Evolutionary conservation across 495 filamentous ascomycete genomes (phyloP), one percentile per base, ranked within the genome.

Genomic region (Stereocaulon alpinum): DNA sequence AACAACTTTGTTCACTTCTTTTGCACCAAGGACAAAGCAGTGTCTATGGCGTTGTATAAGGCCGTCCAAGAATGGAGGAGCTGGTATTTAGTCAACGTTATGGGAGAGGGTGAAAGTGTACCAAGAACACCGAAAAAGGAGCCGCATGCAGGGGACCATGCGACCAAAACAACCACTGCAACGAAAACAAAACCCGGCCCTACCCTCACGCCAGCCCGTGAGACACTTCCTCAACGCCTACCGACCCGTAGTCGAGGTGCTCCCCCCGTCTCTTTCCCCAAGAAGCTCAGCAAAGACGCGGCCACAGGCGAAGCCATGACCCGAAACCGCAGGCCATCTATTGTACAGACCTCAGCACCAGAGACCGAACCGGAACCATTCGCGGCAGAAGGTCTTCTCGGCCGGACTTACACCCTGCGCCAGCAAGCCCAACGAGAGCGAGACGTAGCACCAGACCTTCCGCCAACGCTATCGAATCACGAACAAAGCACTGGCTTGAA

Each of bases 1-100:
- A 82, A 87, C 27, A 90, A 91, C 58, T 98, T 88, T 69, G 84
- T 94, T 12, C 92, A 97, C 62, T 96, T 91, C 70, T 95, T 98
- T 72, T 82, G 82, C 44, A 90, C 85, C 9, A 87, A 87, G 18
- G 87, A 95, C 62, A 74, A 76, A 15, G 64, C 74, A 2, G 68
- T 86, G 6, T 87, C 86, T 2, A 75, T 78, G 24, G 72, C 76
- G 30, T 96, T 88, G 75, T 85, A 87, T 67, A 72, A 76, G 34
- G 75, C 78, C 5, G 77, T 94, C 3, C 87, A 93, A 61, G 72
- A 74, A 47, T 96, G 89, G 92, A 76, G 93, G 58, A 91, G 87
- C 70, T 89, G 91, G 90, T 93, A 95, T 68, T 67, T 96, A 22
- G 82, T 88, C 32, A 82, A 86, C 64, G 75, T 77, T 60, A 76